Base-by-base conservation (phyloP, 73 alveolate species). In the Stentor roeselii region DNA sequence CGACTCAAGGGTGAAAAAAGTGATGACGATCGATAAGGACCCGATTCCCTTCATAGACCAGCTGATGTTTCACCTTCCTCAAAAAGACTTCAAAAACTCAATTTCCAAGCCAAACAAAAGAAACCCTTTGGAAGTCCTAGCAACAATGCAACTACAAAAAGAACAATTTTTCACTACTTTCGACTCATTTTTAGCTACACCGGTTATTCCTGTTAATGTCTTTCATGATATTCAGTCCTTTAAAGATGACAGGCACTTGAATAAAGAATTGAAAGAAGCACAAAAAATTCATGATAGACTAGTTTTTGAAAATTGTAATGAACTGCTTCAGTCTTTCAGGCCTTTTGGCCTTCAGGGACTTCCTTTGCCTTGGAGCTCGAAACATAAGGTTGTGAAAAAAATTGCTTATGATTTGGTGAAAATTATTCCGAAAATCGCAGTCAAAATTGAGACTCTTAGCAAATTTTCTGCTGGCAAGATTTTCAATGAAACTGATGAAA, bases 301-400 rank as follows among this genome's bases (percentile, higher is more conserved):
- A 3, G 83, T 94, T 15, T 94, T 90, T 77, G 98, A 94, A 75
- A 95, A 95, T 6, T 82, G 91, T 0, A 94, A 94, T 75, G 98
- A 94, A 80, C 95, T 97, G 3, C 59, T 94, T 11, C 97, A 94
- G 80, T 90, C 92, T 3, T 80, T 42, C 40, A 76, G 98, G 77
- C 97, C 97, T 60, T 94, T 89, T 86, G 98, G 98, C 3, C 84
- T 92, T 39, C 83, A 89, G 84, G 97, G 98, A 6, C 91, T 88
- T 36, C 98, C 98, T 0, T 58, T 92, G 59, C 96, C 97, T n/a
- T 94, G 98, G 98, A 74, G 88, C 31, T 27, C 60, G 60, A 21
- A 50, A 31, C 6, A 34, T 67, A 67, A 40, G 42, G 27, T n/a
- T 21, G 34, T 67, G 41, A 76, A 75, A 21, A 60, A 27, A 0